Evolutionary conservation across 371 early-diverging fungal species (phyloP), one percentile per base, ranked within the genome.

Genomic region (Mortierella sp.): DNA sequence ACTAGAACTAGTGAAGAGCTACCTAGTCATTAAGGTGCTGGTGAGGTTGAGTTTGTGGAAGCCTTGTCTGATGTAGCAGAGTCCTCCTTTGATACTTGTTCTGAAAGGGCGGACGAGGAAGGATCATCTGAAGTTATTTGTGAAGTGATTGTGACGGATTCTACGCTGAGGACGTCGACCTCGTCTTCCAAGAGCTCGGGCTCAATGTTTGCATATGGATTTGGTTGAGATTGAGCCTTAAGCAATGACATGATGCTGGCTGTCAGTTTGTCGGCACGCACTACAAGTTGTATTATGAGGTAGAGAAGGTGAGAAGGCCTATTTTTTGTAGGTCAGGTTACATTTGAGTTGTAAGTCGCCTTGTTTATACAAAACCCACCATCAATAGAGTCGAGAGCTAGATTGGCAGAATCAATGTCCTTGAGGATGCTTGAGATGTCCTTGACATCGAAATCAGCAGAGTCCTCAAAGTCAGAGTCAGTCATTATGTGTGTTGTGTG

Each of bases 401-500:
- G 51, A 49, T 80, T 68, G 30, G 66, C 72, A 18, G 62, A 51
- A 52, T 80, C 81, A 24, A 80, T 75, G 49, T 80, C 81, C 60
- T 75, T 72, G 58, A 80, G 64, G 47, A 80, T 75, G 43, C n/a
- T 80, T 58, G 81, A 80, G 62, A 80, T 72, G 67, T 80, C 81
- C 11, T 66, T 68, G 64, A 59, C 37, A 51, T 79, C 79, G 54
- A 80, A 80, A 57, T 80, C 71, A 35, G 63, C 49, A 26, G 12
- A 24, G 67, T 73, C 64, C 16, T 73, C 78, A 67, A 70, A 70
- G 61, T 79, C 75, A 39, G 80, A 28, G 72, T 79, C 66, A n/a
- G 81, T 75, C 81, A 80, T 80, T 55, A 43, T 52, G 26, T 51
- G 49, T 10, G 26, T 40, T 18, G 5, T 26, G 24, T n/a, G 37